These are phyloP conservation scores for Naganishia albida DNA, from an alignment of 1,284 basidiomycete genomes.

Conservation along the genomic window DNA sequence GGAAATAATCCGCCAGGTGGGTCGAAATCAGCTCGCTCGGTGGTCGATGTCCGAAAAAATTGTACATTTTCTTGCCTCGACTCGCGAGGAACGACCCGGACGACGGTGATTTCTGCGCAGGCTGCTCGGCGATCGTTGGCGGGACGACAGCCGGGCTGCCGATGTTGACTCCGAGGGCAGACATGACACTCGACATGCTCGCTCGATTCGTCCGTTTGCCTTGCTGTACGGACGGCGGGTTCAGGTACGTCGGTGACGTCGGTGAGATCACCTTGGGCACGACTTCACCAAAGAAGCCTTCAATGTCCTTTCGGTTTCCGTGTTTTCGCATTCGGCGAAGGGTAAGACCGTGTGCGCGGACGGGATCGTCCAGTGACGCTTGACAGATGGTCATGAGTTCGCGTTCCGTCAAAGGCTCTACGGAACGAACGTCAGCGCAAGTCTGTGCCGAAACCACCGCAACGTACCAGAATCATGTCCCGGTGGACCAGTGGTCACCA, in stretches of 20 bases:
- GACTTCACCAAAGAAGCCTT: conserved; percentile 64
- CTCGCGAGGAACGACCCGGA: conserved; percentile 47
- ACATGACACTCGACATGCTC: conserved; percentile 90
- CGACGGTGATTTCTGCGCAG: conserved; percentile 48
- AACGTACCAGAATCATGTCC: conserved; percentile 1
- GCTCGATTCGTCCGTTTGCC: conserved; percentile 81
- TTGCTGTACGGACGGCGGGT: conserved; percentile 23
- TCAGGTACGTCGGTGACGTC: conserved; percentile 54
- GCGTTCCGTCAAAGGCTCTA: conserved; percentile 74
- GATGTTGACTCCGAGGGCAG: conserved; percentile 79
- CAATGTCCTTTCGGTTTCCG: conserved; percentile 57
- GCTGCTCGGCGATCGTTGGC: conserved; percentile 20
- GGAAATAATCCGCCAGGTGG: conserved; percentile 96
- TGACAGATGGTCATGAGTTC: conserved; percentile 85
- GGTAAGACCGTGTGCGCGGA: conserved; percentile 78
- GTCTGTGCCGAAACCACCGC: neutral
- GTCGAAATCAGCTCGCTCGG: conserved; percentile 95
- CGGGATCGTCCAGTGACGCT: conserved; percentile 73
- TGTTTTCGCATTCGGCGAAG: conserved; percentile 62
- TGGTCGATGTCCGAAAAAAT: conserved; percentile 97
- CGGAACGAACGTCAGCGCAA: neutral
- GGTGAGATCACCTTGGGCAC: conserved; percentile 52
- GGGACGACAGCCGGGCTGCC: conserved; percentile 63
- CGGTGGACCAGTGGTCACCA: conserved; percentile 59
- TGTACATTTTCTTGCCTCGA: conserved; percentile 66